Evolutionary conservation across 805 yeast species (phyloP).

Genomic region (Pichia cephalocereana): DNA sequence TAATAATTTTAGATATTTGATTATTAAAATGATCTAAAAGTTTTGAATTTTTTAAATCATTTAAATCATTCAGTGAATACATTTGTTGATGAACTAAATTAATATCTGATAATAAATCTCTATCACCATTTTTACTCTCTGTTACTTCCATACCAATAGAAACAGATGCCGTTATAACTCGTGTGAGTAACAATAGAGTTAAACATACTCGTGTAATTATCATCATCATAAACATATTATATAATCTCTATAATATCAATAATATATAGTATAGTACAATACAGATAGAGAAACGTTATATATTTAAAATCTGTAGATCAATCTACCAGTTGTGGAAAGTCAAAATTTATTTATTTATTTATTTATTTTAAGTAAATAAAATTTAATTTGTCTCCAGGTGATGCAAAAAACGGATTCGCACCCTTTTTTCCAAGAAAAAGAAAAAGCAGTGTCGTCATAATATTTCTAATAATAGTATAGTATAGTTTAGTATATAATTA

Average conservation of each 20-base stretch:
- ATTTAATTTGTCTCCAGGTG: too few relatives aligned
- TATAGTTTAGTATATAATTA: too few relatives aligned
- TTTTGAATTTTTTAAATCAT: background rate
- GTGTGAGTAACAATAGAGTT: background rate
- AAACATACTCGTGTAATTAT: background rate
- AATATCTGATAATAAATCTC: slow-evolving; percentile 2
- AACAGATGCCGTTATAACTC: background rate
- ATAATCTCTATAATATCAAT: too few relatives aligned
- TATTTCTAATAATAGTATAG: too few relatives aligned
- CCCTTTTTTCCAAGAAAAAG: too few relatives aligned
- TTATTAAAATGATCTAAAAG: background rate
- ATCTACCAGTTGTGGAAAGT: too few relatives aligned
- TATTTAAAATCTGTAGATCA: too few relatives aligned
- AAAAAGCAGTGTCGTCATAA: too few relatives aligned
- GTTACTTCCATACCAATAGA: slow-evolving; percentile 4
- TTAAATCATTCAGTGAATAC: background rate
- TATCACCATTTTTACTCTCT: background rate
- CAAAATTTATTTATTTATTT: too few relatives aligned
- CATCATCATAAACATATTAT: background rate
- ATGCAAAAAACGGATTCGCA: background rate
- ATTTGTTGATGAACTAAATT: slow-evolving; percentile 5
- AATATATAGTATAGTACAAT: too few relatives aligned
- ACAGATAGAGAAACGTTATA: too few relatives aligned
- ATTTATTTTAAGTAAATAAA: too few relatives aligned
- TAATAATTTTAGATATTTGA: background rate